Base-by-base conservation (phyloP, 2,329 filamentous ascomycete genomes). In the Nectriaceae sp. region DNA sequence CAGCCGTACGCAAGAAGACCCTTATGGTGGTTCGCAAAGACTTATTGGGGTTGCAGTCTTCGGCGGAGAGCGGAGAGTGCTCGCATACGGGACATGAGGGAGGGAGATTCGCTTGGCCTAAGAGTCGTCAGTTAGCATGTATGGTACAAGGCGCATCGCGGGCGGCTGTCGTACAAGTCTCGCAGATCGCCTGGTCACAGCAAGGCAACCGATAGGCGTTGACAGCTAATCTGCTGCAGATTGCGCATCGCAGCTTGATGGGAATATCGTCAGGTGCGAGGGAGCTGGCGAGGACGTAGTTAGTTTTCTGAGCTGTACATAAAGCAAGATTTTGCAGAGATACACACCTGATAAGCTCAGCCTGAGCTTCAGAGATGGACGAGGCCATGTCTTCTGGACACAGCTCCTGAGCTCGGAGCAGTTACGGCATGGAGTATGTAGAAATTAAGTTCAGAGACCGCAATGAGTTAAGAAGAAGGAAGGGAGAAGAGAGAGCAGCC, bases 101-200 rank as follows among this genome's bases (percentile, higher is more conserved):
- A 11, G 88, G 84, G 10, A 95, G 77, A 21, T 84, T 85, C 6
- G 83, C 77, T 70, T 96, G 90, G 68, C 90, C 85, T 93, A 57
- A 58, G 22, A 4, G n/a, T 8, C 20, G 39, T 26, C 11, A 6
- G n/a, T 42, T 13, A 35, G 19, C 18, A 8, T 26, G 19, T 20
- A 26, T 11, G 11, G 20, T 40, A 21, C 2, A 15, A 11, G 29
- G 36, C 44, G n/a, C 26, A 18, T 37, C 39, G 21, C 18, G 31
- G 19, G 10, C 20, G 20, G 36, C 36, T 55, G 53, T 49, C 60
- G 46, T 53, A 97, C 94, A 99, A 56, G 77, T 80, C 65, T 93
- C 88, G 76, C 94, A 97, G 49, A 97, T 96, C 35, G 89, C 87
- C 66, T 96, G 93, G 65, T 97, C 94, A 70, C 94, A 99, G 72